Evolutionary conservation across 2,329 filamentous ascomycete genomes (phyloP).

Genomic region (Tetracladium maxilliforme): DNA sequence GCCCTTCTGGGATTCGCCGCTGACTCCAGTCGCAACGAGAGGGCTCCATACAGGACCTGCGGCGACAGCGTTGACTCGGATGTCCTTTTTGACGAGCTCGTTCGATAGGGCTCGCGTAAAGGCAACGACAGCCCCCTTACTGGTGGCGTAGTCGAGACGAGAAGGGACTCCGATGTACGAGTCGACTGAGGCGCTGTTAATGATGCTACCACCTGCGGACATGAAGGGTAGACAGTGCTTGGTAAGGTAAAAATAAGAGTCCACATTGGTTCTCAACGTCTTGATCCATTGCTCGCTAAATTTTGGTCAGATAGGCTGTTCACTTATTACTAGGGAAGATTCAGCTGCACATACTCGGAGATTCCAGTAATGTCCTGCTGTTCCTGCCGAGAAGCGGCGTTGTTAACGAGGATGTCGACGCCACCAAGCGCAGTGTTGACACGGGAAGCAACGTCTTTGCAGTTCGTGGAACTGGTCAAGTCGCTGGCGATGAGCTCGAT

Average conservation of each 20-base stretch:
- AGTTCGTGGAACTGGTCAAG: constrained; percentile 1
- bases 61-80: constrained; percentile 33
- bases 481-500: not conserved
- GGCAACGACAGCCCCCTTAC: constrained; percentile 40
- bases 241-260: constrained; percentile 43
- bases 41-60: too few species aligned
- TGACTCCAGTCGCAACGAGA: too few species aligned
- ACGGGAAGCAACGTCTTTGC: constrained; percentile 1
- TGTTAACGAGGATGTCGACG: constrained; percentile 14
- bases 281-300: too few species aligned
- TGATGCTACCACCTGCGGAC: constrained; percentile 26
- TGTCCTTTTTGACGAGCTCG: constrained; percentile 38
- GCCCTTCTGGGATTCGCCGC: too few species aligned
- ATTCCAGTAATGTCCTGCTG: constrained; percentile 1
- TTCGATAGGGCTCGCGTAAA: constrained; percentile 37
- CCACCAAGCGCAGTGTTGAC: constrained; percentile 1
- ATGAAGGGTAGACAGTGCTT: constrained; percentile 41
- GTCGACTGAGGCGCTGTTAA: constrained; percentile 26
- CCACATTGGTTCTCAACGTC: constrained; percentile 41
- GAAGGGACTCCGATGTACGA: constrained; percentile 6
- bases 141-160: constrained; percentile 36
- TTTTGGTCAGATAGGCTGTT: too few species aligned
- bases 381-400: constrained; percentile 1
- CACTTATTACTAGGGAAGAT: too few species aligned
- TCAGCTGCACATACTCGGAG: constrained; percentile 1